Base-by-base conservation (phyloP, 2,329 filamentous ascomycete species). In the Nannizziopsis barbatae region DNA sequence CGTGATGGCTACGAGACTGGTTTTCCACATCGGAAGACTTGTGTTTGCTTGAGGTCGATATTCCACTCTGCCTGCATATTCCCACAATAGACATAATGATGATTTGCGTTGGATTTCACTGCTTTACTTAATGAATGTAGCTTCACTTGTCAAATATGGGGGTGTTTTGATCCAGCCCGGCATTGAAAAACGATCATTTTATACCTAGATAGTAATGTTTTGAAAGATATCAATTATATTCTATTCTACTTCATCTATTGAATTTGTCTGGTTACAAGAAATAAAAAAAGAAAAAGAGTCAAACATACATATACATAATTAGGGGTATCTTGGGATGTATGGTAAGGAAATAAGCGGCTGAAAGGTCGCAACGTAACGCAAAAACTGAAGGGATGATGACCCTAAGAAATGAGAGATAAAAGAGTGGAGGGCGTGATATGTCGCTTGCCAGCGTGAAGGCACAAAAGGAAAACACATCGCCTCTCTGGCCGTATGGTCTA, bases 261-360 rank as follows among this genome's bases (percentile, higher is more conserved):
- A 18, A 18, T 12, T 18, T 17, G 18, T 36, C 30, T 11, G 15
- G 12, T 36, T 15, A 36, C 33, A n/a, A 36, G 7, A 27, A 36
- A 14, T 30, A 22, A 27, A 11, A 36, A 12, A 42, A 10, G 27
- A 11, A 17, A 41, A 37, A 37, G 30, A 10, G 27, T 8, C n/a
- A 45, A 38, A n/a, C 12, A 20, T 4, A 15, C 12, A 11, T 14
- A 47, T 47, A 33, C 45, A 39, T 27, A 27, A 40, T 33, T 41
- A 40, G n/a, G 45, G 45, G 45, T 47, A 47, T 47, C 45, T 47
- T 47, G 37, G 33, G 33, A 22, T 37, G 39, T 31, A 27, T 2
- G n/a, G 37, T 31, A 14, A 6, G 12, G 31, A 37, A 8, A 31
- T 15, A 45, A 38, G 9, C 9, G 18, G 20, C 30, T 27, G 22